phyloP scores from a whole-genome alignment of 106 monocot genomes.

The Dioscorea dumetorum region DNA sequence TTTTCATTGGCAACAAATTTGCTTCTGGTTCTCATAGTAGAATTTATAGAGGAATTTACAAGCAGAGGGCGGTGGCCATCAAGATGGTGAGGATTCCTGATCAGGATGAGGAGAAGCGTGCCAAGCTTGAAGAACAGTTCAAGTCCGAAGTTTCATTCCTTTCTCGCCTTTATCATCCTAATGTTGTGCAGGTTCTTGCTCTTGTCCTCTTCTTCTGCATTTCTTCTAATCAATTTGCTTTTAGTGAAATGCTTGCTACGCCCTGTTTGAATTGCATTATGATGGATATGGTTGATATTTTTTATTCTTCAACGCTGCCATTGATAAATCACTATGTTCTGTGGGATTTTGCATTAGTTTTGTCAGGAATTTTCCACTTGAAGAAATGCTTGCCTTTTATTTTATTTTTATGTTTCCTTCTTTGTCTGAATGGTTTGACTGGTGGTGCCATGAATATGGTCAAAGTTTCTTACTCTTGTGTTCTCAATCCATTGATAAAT shows the following conservation, averaged over 20 bases:
- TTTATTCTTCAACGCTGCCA: too few species aligned
- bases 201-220: not conserved
- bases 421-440: too few species aligned
- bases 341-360: too few species aligned
- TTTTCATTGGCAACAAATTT: conserved; percentile 88
- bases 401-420: too few species aligned
- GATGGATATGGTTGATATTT: too few species aligned
- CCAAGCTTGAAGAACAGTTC: conserved; percentile 65
- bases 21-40: conserved; percentile 85
- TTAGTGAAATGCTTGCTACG: too few species aligned
- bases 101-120: conserved; percentile 43
- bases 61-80: conserved; percentile 78
- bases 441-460: too few species aligned
- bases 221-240: not conserved
- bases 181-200: conserved; percentile 75
- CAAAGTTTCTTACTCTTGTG: conserved; percentile 30
- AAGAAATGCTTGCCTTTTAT: too few species aligned
- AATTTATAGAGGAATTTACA: conserved; percentile 91
- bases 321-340: too few species aligned
- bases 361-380: too few species aligned
- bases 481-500: not conserved
- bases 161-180: conserved; percentile 77
- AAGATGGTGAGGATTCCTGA: conserved; percentile 89
- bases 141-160: conserved; percentile 77
- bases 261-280: too few species aligned